Evolutionary conservation across 306 rosid species (phyloP).

Genomic region (Prunus persica): DNA sequence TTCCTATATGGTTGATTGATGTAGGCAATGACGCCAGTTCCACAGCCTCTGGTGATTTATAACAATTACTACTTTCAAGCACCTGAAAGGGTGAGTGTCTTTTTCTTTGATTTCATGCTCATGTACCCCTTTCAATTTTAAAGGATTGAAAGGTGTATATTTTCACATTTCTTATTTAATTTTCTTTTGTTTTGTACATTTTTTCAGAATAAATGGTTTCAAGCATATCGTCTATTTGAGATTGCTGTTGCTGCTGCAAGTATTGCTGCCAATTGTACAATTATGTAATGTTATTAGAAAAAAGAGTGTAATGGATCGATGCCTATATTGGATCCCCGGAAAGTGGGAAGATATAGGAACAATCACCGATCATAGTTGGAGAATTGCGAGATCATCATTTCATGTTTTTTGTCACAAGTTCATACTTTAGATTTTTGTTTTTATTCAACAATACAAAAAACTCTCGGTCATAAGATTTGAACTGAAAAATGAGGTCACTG

Average conservation of each 20-base stretch:
- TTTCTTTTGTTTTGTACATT: neutral
- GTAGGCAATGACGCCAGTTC: conserved; percentile 8
- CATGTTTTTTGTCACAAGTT: too few relatives aligned
- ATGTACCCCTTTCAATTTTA: too few relatives aligned
- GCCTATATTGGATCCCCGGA: neutral
- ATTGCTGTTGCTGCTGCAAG: conserved; percentile 2
- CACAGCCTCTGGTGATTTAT: neutral
- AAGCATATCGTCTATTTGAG: neutral
- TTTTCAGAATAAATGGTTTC: conserved; percentile 1
- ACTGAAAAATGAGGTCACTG: too few relatives aligned
- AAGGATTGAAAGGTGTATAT: too few relatives aligned
- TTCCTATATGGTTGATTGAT: neutral
- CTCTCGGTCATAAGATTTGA: too few relatives aligned
- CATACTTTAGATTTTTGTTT: too few relatives aligned
- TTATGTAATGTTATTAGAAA: neutral
- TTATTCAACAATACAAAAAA: too few relatives aligned
- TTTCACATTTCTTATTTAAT: neutral
- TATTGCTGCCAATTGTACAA: conserved; percentile 1
- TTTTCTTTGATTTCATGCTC: too few relatives aligned
- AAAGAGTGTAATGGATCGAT: neutral
- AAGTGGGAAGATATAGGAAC: too few relatives aligned
- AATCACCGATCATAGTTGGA: too few relatives aligned
- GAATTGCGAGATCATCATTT: too few relatives aligned
- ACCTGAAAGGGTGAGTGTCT: conserved; percentile 8
- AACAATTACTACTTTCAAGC: neutral